Percentiles rank a stretch among this genome's conserved stretches.
These are phyloP conservation scores for Saccharum spontaneum DNA, from an alignment of 176 grass and related monocot species.

Conservation along the genomic window DNA sequence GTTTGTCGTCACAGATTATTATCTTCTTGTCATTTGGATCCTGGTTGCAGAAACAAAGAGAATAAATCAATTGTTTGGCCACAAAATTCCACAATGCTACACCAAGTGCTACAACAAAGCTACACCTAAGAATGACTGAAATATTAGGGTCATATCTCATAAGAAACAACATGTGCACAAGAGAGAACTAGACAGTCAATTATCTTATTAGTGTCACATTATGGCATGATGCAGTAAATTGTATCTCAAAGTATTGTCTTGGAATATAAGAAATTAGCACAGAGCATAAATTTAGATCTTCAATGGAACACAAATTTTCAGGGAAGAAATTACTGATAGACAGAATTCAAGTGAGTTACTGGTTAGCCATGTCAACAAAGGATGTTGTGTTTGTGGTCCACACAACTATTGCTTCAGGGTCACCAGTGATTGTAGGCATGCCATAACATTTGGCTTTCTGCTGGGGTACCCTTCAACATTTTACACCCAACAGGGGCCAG, in stretches of 20 bases:
- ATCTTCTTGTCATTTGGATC: constrained; percentile 79
- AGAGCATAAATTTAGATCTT: background rate
- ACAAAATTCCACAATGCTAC: background rate
- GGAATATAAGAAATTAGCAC: background rate
- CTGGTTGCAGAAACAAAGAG: constrained; percentile 29
- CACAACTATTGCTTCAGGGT: background rate
- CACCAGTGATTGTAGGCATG: background rate
- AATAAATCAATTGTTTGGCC: constrained; percentile 7
- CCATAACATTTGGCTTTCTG: background rate
- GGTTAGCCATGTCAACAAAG: background rate
- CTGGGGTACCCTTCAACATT: background rate
- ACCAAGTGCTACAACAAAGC: background rate
- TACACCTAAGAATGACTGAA: background rate
- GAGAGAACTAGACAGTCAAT: background rate
- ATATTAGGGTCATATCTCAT: background rate
- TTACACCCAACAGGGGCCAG: background rate
- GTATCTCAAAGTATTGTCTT: background rate
- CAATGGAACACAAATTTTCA: background rate
- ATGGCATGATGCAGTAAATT: background rate
- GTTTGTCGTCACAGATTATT: constrained; percentile 73
- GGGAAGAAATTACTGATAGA: background rate
- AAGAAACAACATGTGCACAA: background rate
- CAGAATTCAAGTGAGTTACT: background rate
- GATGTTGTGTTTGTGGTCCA: constrained; percentile 26
- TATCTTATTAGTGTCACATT: background rate